Conservation (phyloP, 2,329 filamentous ascomycete genomes). For the Alternaria consortialis region DNA sequence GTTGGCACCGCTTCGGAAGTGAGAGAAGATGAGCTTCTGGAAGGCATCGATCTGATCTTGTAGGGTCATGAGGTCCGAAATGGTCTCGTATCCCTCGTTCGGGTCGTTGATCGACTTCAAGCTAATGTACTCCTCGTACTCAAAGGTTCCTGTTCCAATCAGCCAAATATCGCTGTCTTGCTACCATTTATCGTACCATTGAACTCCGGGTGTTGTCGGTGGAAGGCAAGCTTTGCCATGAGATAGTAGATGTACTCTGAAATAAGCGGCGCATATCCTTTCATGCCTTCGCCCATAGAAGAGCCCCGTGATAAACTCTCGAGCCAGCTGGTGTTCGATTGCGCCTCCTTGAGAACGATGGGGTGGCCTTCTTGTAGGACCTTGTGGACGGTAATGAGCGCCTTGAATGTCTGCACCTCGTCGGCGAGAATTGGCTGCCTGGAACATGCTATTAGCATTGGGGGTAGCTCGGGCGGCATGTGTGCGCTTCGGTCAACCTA, state of each 20-base stretch:
- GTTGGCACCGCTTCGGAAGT: slow-evolving; percentile 89
- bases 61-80: slow-evolving; percentile 92
- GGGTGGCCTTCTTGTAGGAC: slow-evolving; percentile 97
- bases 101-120: slow-evolving; percentile 98
- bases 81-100: slow-evolving; percentile 96
- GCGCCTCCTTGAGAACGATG: slow-evolving; percentile 83
- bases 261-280: slow-evolving; percentile 89
- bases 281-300: slow-evolving; percentile 77
- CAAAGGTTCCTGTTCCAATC: slow-evolving; percentile 73
- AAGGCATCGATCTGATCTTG: slow-evolving; percentile 99
- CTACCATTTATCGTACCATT: slow-evolving; percentile 68
- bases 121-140: slow-evolving; percentile 99
- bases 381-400: slow-evolving; percentile 95
- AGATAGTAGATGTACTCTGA: slow-evolving; percentile 97
- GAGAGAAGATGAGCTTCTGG: slow-evolving; percentile 97
- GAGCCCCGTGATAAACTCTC: slow-evolving; percentile 89
- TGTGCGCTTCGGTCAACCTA: slow-evolving; percentile 57
- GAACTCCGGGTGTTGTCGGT: slow-evolving; percentile 96
- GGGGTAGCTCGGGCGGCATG: not conserved
- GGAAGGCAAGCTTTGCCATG: slow-evolving; percentile 93
- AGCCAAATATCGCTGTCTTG: slow-evolving; percentile 16
- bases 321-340: slow-evolving; percentile 88
- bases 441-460: slow-evolving; percentile 23
- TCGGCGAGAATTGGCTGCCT: slow-evolving; percentile 98
- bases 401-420: slow-evolving; percentile 98